Conservation (phyloP, 495 filamentous ascomycete genomes). For the Daldinia loculata region DNA sequence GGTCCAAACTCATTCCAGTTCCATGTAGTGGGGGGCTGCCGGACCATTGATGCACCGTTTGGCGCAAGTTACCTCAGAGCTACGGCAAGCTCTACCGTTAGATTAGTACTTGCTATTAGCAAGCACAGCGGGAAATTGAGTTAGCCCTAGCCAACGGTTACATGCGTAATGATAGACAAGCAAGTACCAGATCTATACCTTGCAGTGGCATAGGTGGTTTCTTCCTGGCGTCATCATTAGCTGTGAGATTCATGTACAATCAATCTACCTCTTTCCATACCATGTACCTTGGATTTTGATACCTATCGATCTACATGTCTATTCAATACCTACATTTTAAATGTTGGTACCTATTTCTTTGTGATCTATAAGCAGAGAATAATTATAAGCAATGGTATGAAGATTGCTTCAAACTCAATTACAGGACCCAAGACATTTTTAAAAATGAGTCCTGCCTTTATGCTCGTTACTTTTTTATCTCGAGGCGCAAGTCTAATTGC, state of each 20-base stretch:
- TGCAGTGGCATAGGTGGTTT: conserved; percentile 14
- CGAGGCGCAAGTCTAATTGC: conserved; percentile 14
- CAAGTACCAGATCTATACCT: conserved; percentile 10
- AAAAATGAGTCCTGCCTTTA: conserved; percentile 12
- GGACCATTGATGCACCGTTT: conserved; percentile 7
- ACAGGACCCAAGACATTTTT: conserved; percentile 1
- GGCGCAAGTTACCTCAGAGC: background rate
- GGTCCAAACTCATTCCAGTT: conserved; percentile 41
- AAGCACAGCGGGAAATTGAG: conserved; percentile 4
- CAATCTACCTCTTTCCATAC: background rate
- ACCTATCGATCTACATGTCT: background rate
- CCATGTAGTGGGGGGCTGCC: conserved; percentile 22
- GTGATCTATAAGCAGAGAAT: background rate
- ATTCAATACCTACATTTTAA: background rate
- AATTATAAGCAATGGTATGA: background rate
- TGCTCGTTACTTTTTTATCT: conserved; percentile 8
- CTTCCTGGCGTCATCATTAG: conserved; percentile 40
- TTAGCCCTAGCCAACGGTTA: conserved; percentile 17
- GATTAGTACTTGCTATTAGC: background rate
- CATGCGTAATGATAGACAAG: conserved; percentile 10
- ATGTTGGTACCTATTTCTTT: background rate
- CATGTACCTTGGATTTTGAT: background rate
- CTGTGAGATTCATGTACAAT: conserved; percentile 23
- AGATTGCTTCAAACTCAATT: background rate
- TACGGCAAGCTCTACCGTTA: conserved; percentile 1